Evolutionary conservation across 495 filamentous ascomycete species (phyloP), one percentile per base, ranked within the genome.

Genomic region (Trichoderma parareesei): DNA sequence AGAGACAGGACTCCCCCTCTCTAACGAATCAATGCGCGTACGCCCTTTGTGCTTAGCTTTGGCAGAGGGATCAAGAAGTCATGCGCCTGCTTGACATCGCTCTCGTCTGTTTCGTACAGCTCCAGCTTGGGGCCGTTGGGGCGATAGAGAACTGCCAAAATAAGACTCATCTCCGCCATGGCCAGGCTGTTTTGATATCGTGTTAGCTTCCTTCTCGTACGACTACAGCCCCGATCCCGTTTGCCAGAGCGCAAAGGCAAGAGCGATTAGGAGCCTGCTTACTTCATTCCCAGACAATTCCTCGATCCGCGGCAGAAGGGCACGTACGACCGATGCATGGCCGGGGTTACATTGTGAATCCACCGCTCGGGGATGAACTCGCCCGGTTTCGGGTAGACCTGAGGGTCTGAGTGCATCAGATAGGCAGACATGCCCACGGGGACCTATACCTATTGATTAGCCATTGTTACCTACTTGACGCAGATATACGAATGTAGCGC

Each of bases 281-380:
- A 71, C 69, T 70, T 68, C 49, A 65, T 67, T 11, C 65, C 71
- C 20, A 71, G 53, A 38, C 68, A 73, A 27, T 65, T 65, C 10
- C 66, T 40, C 35, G 61, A 67, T 6, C 66, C 69, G 40, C 43
- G 63, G 1, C 62, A 66, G 53, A 73, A 73, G 0, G 70, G 65
- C 33, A 70, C 68, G 43, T 53, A 68, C 41, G 43, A 65, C 43
- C 41, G 42, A 33, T 42, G 33, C 48, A 66, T 69, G 13, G 71
- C 75, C 8, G 74, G 66, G 9, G 60, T 64, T 3, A 55, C 44
- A 33, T 75, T 74, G 9, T 66, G 71, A 9, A 77, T 62, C 78
- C 78, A 80, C 18, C 77, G 72, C 53, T 77, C 75, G 2, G 78
- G 79, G 5, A 67, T 65, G 64, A 76, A 80, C 11, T 62, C 57